Evolutionary conservation across 2,329 filamentous ascomycete species (phyloP), one percentile per base, ranked within the genome.

Genomic region (Hymenoscyphus linearis): DNA sequence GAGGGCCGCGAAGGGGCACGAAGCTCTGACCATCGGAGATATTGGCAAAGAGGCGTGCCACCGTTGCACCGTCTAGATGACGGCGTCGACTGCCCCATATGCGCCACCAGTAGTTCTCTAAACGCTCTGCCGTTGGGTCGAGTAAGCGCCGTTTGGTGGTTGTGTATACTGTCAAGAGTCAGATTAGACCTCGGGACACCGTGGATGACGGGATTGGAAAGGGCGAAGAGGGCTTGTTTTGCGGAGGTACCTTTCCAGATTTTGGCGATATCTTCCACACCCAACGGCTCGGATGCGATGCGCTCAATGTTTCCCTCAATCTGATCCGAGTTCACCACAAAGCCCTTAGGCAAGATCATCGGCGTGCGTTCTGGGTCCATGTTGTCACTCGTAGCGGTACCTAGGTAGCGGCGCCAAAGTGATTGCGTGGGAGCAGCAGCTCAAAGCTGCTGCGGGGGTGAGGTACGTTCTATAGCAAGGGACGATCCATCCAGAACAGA

Each of bases 101-200:
- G 68, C 86, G 84, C 80, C 83, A 86, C 84, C 84, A 87, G 66
- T 86, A 85, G 67, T 86, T 84, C 69, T 87, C 84, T 22, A 86
- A 74, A 18, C 85, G 82, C 62, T 80, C 81, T 31, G 84, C 83
- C 2, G 83, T 86, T n/a, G 84, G 84, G 66, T 87, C 84, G 62
- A 80, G 77, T 35, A 86, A 77, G 66, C 79, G 79, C 67, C 82
- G 81, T 64, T 82, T 81, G 16, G 82, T 86, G 34, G 79, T 84
- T 12, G 84, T 84, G 67, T 86, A 87, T 4, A 85, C 84, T 86
- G 64, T 61, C 36, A 59, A 54, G 44, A 13, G 64, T 67, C 50
- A 68, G 61, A 56, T 65, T 54, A 37, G 55, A 68, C 55, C 56
- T 50, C 35, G 40, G 22, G 40, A 54, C 44, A 54, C 54, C 47